Base-by-base conservation (phyloP, 2,329 filamentous ascomycete genomes). In the Calonectria pteridis region DNA sequence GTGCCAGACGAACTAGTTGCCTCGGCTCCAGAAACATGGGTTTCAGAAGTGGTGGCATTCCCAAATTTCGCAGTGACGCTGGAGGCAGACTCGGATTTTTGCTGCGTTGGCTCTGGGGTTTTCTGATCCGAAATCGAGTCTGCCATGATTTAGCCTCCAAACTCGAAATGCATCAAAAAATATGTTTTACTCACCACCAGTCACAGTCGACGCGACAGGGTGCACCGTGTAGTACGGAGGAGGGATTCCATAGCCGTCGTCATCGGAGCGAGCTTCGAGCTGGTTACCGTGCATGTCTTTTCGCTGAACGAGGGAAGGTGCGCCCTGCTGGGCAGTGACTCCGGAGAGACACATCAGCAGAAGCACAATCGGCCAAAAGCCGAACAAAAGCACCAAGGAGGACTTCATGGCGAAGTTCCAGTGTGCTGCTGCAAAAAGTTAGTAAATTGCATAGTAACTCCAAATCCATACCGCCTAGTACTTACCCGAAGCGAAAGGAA, bases 401-500 rank as follows among this genome's bases (percentile, higher is more conserved):
- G 71, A 78, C 76, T 83, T 85, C 87, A 88, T 88, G 68, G 43
- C 82, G 80, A 72, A 66, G 69, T 66, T n/a, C 16, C 20, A 49
- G 29, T 14, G 29, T 20, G 49, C 43, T 65, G 33, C 28, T 10
- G 14, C 33, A 23, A 29, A 35, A 46, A 50, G 63, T 74, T 35
- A 64, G 72, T 20, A 40, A 14, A 40, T 4, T 16, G 11, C 16
- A 40, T 23, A 20, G 13, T 33, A 29, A 40, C 4, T 1, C 23
- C 10, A 31, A 6, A 26, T 18, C 33, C 14, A 46, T 18, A 13
- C 50, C 26, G 16, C 14, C 49, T 18, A 29, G 16, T 28, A 53
- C 67, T 50, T 9, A 65, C 67, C 35, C 64, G 55, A 26, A 43
- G 16, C 40, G 67, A 63, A 33, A 10, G 33, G n/a, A 13, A 31